Evolutionary conservation across 2,329 filamentous ascomycete species (phyloP), one percentile per base, ranked within the genome.

Genomic region (Tolypocladium amazonense): DNA sequence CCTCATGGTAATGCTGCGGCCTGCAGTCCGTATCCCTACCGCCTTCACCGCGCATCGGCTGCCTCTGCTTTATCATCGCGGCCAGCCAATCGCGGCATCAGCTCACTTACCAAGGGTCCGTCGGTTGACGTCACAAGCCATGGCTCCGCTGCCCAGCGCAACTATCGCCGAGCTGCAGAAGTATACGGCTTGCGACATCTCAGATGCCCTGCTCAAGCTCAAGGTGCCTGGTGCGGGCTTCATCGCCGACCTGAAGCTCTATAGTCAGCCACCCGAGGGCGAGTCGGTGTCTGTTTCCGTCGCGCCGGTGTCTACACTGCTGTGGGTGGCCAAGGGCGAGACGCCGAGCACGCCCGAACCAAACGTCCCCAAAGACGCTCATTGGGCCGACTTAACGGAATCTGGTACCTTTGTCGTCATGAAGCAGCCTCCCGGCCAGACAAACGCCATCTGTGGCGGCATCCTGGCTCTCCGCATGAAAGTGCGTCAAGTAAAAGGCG

Each of bases 391-490:
- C 71, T 73, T 83, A 50, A 81, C 83, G 1, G 72, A 81, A 33
- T 74, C 79, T 0, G 81, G 78, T 9, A 87, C 84, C 1, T 79
- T 91, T 58, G 82, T 86, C 4, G 75, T 92, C 4, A 79, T 91
- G 61, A 81, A 83, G 62, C 88, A 91, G 66, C 86, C 88, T 0
- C 67, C 76, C 0, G 79, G 77, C 0, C 87, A 90, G 69, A 79
- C 79, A 57, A 90, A 88, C 71, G 88, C 88, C 7, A 80, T 89
- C 9, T 80, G 89, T 7, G 89, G 89, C n/a, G 88, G 88, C 23
- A 89, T 92, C 64, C 88, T 91, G 81, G 88, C 87, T 6, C 76
- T 82, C 37, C 78, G 88, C 25, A 88, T 91, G 81, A 84, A 85
- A 66, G 70, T 80, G 18, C 77, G 86, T 14, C 81, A 82, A 18